Conservation (phyloP, 345 rosid genomes). For the Pugionium dolabratum region DNA sequence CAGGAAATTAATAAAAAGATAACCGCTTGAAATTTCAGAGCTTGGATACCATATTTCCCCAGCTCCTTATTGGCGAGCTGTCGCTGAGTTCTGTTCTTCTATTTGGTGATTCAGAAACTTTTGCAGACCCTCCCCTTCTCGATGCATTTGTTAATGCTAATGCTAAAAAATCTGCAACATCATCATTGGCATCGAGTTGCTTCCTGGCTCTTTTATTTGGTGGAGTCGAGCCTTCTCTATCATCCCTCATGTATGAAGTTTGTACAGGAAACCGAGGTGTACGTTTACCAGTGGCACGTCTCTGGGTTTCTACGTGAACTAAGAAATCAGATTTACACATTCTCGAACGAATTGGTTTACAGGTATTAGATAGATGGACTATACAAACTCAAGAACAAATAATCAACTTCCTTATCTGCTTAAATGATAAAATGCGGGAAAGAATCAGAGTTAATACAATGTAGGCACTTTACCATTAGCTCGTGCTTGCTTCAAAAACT, state of each 20-base stretch:
- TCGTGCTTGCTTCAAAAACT: constrained; percentile 67
- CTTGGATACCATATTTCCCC: constrained; percentile 64
- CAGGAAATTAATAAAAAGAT: constrained; percentile 8
- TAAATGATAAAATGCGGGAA: not conserved
- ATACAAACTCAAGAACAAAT: constrained; percentile 15
- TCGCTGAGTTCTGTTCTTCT: constrained; percentile 44
- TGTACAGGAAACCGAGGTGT: constrained; percentile 94
- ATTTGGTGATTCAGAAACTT: constrained; percentile 52
- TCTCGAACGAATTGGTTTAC: constrained; percentile 16
- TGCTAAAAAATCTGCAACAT: constrained; percentile 71
- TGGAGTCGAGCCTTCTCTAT: constrained; percentile 47
- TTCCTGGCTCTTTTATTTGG: constrained; percentile 54
- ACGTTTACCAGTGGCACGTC: constrained; percentile 87
- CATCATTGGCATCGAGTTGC: constrained; percentile 55
- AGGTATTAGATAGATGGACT: constrained; percentile 24
- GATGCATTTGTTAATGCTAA: constrained; percentile 70
- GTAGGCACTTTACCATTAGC: constrained; percentile 54
- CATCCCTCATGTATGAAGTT: constrained; percentile 50
- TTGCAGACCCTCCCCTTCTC: constrained; percentile 64
- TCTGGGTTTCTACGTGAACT: constrained; percentile 57
- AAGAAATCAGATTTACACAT: constrained; percentile 27
- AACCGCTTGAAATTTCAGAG: constrained; percentile 16
- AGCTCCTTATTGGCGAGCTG: constrained; percentile 58
- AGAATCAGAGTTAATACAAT: constrained; percentile 14
- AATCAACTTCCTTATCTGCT: constrained; percentile 3